Base-by-base conservation (phyloP, 2,329 filamentous ascomycete genomes). In the Cytospora leucostoma region DNA sequence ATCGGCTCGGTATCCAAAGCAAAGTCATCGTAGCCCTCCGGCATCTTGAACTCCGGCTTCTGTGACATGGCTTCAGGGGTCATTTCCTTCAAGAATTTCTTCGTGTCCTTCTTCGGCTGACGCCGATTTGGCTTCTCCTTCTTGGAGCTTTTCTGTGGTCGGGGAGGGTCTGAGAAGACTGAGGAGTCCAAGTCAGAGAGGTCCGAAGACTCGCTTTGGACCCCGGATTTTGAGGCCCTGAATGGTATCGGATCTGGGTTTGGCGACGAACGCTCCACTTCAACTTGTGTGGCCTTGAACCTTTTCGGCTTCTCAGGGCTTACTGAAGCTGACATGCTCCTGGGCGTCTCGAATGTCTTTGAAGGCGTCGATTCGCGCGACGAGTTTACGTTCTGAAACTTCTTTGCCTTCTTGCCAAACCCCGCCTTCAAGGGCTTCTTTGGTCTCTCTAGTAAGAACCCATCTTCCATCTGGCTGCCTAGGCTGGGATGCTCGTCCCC, bases 1-100 rank as follows among this genome's bases (percentile, higher is more conserved):
- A 34, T 38, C n/a, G 47, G 12, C 19, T 55, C 56, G 35, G 44
- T 35, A 5, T 40, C 32, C 7, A 37, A 51, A 12, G 57, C 59
- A 50, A 64, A 64, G 32, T 65, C 60, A 15, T 56, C 34, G 38
- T 63, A 66, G 21, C 51, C 59, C 8, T 54, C 49, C 19, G 65
- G 65, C 57, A 67, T 61, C 34, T 32, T 64, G 52, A 66, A 62
- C 27, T 56, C 51, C 6, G 64, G 56, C 35, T 21, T 56, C 40
- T 65, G 59, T 58, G 66, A 63, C 35, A 50, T 19, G 15, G 47
- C 38, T 32, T 61, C 65, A 21, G 50, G 38, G 19, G 49, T 35
- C 12, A 32, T 47, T 12, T 56, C 53, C 27, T 35, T 27, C n/a
- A 37, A 17, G 6, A 34, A 19, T 17, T 32, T 32, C 3, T 33